These are phyloP conservation scores for Astrothelium subdiscretum DNA, from an alignment of 495 filamentous ascomycete species.

Conservation along the genomic window DNA sequence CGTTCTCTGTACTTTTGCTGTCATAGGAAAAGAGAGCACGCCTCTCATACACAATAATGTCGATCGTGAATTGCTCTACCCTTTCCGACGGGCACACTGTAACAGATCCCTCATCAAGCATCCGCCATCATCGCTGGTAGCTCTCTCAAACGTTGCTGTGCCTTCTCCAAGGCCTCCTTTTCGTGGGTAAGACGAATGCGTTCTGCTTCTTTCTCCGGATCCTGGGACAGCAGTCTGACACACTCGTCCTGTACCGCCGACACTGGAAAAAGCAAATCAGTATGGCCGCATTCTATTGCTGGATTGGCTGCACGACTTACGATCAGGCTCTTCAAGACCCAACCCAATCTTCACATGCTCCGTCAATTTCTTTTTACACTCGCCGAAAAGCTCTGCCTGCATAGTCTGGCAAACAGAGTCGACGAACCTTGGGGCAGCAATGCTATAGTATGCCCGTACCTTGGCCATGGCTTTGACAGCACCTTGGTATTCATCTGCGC, in stretches of 20 bases:
- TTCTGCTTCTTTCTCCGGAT: conserved; percentile 32
- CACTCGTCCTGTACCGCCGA: conserved; percentile 29
- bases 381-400: conserved; percentile 35
- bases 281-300: not conserved
- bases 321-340: conserved; percentile 14
- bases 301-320: conserved; percentile 22
- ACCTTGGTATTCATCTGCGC: conserved; percentile 31
- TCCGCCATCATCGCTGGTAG: not conserved
- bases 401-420: conserved; percentile 39
- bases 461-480: conserved; percentile 42
- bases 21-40: too few relatives aligned
- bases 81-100: not conserved
- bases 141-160: conserved; percentile 31
- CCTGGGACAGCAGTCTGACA: conserved; percentile 38
- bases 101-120: too few relatives aligned
- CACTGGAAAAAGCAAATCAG: not conserved
- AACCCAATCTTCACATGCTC: conserved; percentile 25
- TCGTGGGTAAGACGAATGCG: conserved; percentile 32
- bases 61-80: not conserved
- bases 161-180: conserved; percentile 34
- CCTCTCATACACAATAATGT: not conserved
- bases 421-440: conserved; percentile 38
- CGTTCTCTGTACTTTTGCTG: too few relatives aligned
- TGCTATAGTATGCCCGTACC: conserved; percentile 41
- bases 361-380: conserved; percentile 31